Base-by-base conservation (phyloP, 2,329 filamentous ascomycete species). In the Alternaria arbusti region DNA sequence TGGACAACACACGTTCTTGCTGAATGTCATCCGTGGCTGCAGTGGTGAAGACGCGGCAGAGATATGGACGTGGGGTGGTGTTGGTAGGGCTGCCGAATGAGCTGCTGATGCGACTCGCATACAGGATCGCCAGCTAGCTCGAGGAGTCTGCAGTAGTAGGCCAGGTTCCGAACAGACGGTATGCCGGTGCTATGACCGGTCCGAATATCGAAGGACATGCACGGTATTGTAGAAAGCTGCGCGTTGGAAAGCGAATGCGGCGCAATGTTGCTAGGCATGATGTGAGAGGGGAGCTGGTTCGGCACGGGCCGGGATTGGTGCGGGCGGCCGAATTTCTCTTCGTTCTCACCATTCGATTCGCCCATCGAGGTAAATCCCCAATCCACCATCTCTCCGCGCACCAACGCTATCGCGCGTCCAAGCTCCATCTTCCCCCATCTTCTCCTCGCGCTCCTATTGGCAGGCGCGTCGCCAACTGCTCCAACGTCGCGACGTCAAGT, bases 21-120 rank as follows among this genome's bases (percentile, higher is more conserved):
- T 22, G 54, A 36, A 50, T 59, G 56, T 22, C 50, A 63, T 59
- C 50, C 15, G 50, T 25, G 22, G 49, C 57, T 56, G 61, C 51
- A 57, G 46, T 36, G 13, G 30, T 43, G 46, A 23, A 26, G 25
- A 54, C 46, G 26, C 28, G 45, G 45, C 30, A 57, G 44, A 49
- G 22, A 46, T 36, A 20, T 26, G 44, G 62, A 51, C 44, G 50
- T 63, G 55, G 55, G 45, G 54, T 51, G 49, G 7, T 36, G 49
- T 30, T 45, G 59, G 64, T 74, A 74, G 71, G 70, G 73, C 73
- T 73, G 70, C 65, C 71, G 70, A 62, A 74, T 73, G 65, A 68
- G 67, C 54, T 63, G 67, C 54, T 59, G 40, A 54, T 59, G 54
- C 57, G 51, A 51, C 51, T 56, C 52, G 57, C 65, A 71, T 68